These are phyloP conservation scores for Plantago rigida DNA, from an alignment of 305 asterid species.

Conservation along the genomic window DNA sequence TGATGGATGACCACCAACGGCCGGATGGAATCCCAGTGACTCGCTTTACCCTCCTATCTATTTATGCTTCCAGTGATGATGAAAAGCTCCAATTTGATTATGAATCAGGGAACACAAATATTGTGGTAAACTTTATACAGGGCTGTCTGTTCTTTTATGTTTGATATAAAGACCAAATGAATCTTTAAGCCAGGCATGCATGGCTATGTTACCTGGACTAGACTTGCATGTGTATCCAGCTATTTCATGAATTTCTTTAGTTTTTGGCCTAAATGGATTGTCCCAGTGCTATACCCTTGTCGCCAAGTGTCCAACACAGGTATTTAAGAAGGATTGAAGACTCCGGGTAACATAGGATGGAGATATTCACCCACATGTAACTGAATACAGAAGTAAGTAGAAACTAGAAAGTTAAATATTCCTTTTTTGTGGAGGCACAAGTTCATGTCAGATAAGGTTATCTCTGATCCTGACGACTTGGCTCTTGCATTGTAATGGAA, in stretches of 20 bases:
- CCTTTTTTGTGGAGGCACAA: background rate
- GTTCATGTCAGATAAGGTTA: constrained; percentile 11
- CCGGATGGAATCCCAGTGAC: constrained; percentile 92
- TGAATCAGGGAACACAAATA: constrained; percentile 87
- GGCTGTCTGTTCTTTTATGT: constrained; percentile 10
- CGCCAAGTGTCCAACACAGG: too few species aligned
- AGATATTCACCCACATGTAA: too few species aligned
- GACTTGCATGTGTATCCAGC: too few species aligned
- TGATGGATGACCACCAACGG: constrained; percentile 93
- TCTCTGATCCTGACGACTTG: constrained; percentile 6
- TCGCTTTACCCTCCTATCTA: constrained; percentile 71
- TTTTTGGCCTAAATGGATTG: too few species aligned
- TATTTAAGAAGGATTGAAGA: too few species aligned
- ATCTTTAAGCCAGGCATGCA: background rate
- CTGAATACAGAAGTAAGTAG: background rate
- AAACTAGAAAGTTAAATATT: constrained; percentile 9
- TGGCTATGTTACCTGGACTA: too few species aligned
- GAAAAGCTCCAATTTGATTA: constrained; percentile 94
- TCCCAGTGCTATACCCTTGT: too few species aligned
- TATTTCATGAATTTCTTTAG: too few species aligned
- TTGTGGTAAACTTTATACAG: constrained; percentile 59
- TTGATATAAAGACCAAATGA: background rate
- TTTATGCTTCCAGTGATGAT: constrained; percentile 73
- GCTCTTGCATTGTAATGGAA: background rate
- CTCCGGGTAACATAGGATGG: too few species aligned